Evolutionary conservation across 2,329 filamentous ascomycete species (phyloP).

Genomic region (Trichophyton schoenleinii): DNA sequence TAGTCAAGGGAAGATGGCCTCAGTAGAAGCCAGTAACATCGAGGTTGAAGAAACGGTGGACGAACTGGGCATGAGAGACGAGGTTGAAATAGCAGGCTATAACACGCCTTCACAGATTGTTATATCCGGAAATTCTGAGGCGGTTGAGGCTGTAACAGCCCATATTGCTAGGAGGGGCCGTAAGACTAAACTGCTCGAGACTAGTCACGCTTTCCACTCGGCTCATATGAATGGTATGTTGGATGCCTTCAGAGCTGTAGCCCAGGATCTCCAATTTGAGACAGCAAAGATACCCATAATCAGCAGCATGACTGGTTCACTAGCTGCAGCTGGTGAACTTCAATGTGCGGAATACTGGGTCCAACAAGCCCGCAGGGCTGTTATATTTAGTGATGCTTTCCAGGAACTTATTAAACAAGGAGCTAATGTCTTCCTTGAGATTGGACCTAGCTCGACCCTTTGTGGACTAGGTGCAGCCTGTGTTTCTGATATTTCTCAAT

Average conservation of each 20-base stretch:
- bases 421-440: background rate
- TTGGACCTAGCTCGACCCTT: background rate
- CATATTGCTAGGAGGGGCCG: background rate
- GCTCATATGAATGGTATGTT: conserved; percentile 2
- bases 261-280: background rate
- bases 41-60: background rate
- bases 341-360: conserved; percentile 2
- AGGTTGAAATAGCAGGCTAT: background rate
- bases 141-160: background rate
- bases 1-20: background rate
- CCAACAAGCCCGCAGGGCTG: background rate
- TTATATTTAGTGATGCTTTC: conserved; percentile 1
- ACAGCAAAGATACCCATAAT: conserved; percentile 1
- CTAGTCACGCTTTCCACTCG: conserved; percentile 4
- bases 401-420: background rate
- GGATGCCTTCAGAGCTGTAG: background rate
- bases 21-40: background rate
- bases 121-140: background rate
- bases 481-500: background rate
- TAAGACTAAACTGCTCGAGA: background rate
- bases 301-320: background rate
- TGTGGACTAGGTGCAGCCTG: conserved; percentile 1
- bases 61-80: background rate
- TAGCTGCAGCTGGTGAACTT: background rate
- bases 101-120: conserved; percentile 1